phyloP scores from a whole-genome alignment of 2,329 filamentous ascomycete species.

The Beauveria sp. region DNA sequence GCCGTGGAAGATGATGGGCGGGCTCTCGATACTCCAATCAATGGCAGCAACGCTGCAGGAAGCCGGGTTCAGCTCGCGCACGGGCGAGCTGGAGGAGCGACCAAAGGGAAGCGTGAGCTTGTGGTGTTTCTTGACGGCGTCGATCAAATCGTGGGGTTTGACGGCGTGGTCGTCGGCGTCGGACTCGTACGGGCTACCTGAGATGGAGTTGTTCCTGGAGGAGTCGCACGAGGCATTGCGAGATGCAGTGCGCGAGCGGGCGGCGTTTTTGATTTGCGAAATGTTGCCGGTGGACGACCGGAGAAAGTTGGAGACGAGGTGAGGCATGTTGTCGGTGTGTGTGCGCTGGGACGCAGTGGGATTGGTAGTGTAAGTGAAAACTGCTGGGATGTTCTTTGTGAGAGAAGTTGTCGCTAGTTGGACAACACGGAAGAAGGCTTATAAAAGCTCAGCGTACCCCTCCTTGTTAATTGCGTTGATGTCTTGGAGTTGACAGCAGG shows the following conservation, averaged over 20 bases:
- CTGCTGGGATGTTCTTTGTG: background rate
- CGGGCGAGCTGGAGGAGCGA: constrained; percentile 13
- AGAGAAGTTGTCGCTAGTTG: background rate
- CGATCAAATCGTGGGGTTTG: constrained; percentile 32
- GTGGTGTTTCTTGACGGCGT: constrained; percentile 35
- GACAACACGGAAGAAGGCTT: background rate
- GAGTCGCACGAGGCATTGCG: constrained; percentile 12
- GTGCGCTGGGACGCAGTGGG: background rate
- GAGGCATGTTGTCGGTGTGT: constrained; percentile 39
- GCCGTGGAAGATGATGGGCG: constrained; percentile 79
- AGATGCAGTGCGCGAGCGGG: constrained; percentile 17
- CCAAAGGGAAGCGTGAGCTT: constrained; percentile 34
- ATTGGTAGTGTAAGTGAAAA: background rate
- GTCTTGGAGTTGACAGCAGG: constrained; percentile 5
- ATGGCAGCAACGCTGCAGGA: constrained; percentile 32
- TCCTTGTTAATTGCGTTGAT: constrained; percentile 1
- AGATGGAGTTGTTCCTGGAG: constrained; percentile 20
- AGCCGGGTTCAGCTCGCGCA: constrained; percentile 16
- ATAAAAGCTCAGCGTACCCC: constrained; percentile 3
- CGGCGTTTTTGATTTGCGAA: constrained; percentile 38
- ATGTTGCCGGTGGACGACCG: constrained; percentile 49
- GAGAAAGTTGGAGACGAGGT: constrained; percentile 50
- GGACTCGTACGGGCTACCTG: constrained; percentile 27
- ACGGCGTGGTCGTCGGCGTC: constrained; percentile 29
- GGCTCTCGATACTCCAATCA: constrained; percentile 68